Percentiles rank a stretch among this genome's conserved stretches.
phyloP scores from a whole-genome alignment of 2,329 filamentous ascomycete species.

The Dichotomopilus funicola region DNA sequence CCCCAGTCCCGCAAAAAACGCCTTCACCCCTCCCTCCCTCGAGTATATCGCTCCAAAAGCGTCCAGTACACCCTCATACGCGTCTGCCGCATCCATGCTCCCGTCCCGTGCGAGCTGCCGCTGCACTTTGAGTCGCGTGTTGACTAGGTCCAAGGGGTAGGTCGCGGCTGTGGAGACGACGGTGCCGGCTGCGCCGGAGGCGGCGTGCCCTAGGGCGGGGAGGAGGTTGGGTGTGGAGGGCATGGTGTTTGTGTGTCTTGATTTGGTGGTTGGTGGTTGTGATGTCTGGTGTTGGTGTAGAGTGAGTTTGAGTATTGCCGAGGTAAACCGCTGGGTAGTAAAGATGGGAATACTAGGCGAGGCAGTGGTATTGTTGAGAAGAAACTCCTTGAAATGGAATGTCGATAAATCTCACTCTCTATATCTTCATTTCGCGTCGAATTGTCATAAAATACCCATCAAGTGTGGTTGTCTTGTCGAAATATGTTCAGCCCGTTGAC shows the following conservation, averaged over 20 bases:
- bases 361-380: not conserved
- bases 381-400: no score
- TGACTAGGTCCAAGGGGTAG: constrained; percentile 76
- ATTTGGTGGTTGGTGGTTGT: not conserved
- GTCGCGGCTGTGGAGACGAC: constrained; percentile 71
- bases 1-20: constrained; percentile 62
- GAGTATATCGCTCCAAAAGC: constrained; percentile 64
- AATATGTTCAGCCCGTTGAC: no score
- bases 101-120: constrained; percentile 43
- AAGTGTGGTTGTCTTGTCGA: not conserved
- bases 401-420: not conserved
- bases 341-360: not conserved
- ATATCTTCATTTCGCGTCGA: not conserved
- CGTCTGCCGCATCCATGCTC: constrained; percentile 24
- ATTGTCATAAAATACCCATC: not conserved
- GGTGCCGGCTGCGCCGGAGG: constrained; percentile 72
- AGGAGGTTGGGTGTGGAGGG: constrained; percentile 36
- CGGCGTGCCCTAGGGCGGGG: constrained; percentile 72
- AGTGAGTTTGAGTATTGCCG: not conserved
- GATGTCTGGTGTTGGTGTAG: not conserved
- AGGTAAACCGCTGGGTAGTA: not conserved
- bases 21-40: constrained; percentile 60
- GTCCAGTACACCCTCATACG: constrained; percentile 62
- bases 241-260: not conserved
- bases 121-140: constrained; percentile 77